phyloP scores from a whole-genome alignment of 2,329 filamentous ascomycete species.

The Ophiostoma montium region DNA sequence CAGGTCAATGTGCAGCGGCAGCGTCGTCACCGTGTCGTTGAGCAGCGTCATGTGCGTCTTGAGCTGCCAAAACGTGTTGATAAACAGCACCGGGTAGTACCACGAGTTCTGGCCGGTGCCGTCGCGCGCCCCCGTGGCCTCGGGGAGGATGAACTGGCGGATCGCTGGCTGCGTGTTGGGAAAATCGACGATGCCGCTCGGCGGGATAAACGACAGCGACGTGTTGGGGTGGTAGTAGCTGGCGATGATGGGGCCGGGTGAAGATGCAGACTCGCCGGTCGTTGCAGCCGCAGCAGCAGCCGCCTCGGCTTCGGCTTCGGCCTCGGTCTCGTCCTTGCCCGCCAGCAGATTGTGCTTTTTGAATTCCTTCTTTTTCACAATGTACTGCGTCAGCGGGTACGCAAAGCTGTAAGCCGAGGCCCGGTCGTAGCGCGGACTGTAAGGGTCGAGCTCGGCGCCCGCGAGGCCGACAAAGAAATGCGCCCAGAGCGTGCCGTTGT shows the following conservation, averaged over 20 bases:
- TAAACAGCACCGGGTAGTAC: conserved; percentile 82
- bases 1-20: conserved; percentile 73
- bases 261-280: too few relatives aligned
- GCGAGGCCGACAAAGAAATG: conserved; percentile 80
- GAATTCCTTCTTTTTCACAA: conserved; percentile 75
- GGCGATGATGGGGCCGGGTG: conserved; percentile 49
- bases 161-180: conserved; percentile 56
- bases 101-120: conserved; percentile 74
- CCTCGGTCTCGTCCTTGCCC: conserved; percentile 33
- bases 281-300: not conserved
- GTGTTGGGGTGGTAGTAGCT: conserved; percentile 95
- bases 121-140: conserved; percentile 69
- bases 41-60: conserved; percentile 80
- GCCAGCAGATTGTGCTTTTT: conserved; percentile 84
- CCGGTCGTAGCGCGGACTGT: conserved; percentile 55
- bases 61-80: conserved; percentile 97
- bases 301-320: conserved; percentile 31
- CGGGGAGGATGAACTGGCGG: conserved; percentile 65
- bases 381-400: conserved; percentile 75
- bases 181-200: conserved; percentile 57
- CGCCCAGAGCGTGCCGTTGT: conserved; percentile 87
- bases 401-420: conserved; percentile 70
- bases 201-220: conserved; percentile 74
- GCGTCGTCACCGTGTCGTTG: conserved; percentile 72
- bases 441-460: conserved; percentile 65